Evolutionary conservation across 176 grass and related monocot genomes (phyloP), one percentile per base, ranked within the genome.

Genomic region (Zea luxurians): DNA sequence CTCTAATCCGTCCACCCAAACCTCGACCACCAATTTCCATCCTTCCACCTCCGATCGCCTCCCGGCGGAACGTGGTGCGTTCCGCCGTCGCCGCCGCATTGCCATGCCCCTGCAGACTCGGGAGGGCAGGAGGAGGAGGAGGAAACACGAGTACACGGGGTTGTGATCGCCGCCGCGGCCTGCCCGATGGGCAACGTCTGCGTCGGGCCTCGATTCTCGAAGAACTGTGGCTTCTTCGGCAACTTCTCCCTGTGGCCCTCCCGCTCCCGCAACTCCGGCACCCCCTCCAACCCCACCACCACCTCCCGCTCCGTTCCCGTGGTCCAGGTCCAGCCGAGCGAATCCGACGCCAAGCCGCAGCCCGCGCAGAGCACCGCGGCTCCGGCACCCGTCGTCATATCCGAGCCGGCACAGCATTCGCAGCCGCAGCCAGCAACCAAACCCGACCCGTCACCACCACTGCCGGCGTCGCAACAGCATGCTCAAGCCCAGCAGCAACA

Each of bases 141-240:
- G 5, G 67, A 4, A 70, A 27, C 5, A 69, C 43, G 12, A 7
- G 7, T 17, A 15, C 15, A 8, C 5, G 4, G 64, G 66, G 48
- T 36, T 40, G 13, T 78, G 79, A 73, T 7, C 55, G 47, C 48
- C 10, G 77, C 27, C 36, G 75, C 8, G 37, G 41, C 34, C 10
- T 10, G 53, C 86, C 82, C 60, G 71, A 89, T 89, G 87, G 87
- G 87, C 82, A 89, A 89, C 66, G 72, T 85, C 58, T 89, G 87
- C 78, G 59, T 37, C 72, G 82, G 66, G 21, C 10, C 66, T 41
- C 77, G 87, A 60, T 71, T 89, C 66, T 17, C 77, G 66, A 89
- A 89, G 82, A 71, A 83, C 81, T 15, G 79, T 66, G 38, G 81
- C 21, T 74, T 88, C 75, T 74, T 85, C 72, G 37, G 66, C 73